A percentile compares a stretch with the other conserved stretches of the same genome.
phyloP scores from a whole-genome alignment of 352 stramenopile genomes.

The Pythium utonaiense region DNA sequence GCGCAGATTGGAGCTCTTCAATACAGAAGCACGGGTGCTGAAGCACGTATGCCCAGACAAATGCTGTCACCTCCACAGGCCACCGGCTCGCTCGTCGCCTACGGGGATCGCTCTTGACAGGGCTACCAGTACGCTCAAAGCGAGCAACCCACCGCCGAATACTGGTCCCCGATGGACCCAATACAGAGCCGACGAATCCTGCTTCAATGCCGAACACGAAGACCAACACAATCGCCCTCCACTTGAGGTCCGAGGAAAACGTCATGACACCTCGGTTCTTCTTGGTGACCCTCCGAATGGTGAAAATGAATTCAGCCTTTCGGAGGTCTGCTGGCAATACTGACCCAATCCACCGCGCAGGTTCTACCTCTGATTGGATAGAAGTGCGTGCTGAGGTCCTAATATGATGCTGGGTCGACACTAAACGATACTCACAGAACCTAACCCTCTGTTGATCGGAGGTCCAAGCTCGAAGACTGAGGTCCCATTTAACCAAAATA shows the following conservation, averaged over 20 bases:
- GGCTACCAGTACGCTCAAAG: neutral
- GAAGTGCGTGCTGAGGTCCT: no score
- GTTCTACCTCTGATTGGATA: no score
- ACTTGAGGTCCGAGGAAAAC: conserved; percentile 16
- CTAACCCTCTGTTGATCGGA: neutral
- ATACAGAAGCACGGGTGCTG: conserved; percentile 31
- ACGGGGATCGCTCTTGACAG: neutral
- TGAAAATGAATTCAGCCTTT: neutral
- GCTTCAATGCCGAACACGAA: conserved; percentile 22
- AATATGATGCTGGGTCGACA: no score
- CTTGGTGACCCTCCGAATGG: no score
- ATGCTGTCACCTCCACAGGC: neutral
- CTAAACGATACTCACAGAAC: no score
- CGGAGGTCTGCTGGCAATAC: no score
- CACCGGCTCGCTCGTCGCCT: neutral
- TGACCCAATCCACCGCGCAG: no score
- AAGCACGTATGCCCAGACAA: conserved; percentile 16
- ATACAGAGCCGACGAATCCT: neutral
- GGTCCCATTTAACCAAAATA: no score
- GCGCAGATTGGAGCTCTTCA: conserved; percentile 20
- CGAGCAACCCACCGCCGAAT: neutral
- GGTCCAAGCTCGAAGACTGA: conserved; percentile 3
- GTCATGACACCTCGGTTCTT: no score
- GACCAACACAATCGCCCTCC: conserved; percentile 17
- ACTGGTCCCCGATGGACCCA: neutral